These are phyloP conservation scores for Periconia macrospinosa DNA, from an alignment of 2,329 filamentous ascomycete genomes.

Conservation along the genomic window DNA sequence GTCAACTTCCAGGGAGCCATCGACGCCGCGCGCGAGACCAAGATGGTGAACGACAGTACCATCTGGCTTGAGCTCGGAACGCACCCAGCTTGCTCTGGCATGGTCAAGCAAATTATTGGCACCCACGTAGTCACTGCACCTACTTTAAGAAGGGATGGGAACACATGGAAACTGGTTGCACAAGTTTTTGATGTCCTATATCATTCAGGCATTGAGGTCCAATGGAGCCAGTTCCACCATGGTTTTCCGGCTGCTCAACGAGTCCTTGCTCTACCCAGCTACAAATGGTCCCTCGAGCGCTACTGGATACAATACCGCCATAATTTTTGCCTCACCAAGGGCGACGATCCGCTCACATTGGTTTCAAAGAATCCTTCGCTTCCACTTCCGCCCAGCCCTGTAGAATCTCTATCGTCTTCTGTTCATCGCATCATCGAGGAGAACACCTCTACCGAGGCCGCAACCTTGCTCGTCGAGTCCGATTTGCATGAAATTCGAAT, in stretches of 20 bases:
- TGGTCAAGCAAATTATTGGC: slow-evolving; percentile 24
- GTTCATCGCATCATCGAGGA: slow-evolving; percentile 8
- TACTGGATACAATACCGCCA: slow-evolving; percentile 43
- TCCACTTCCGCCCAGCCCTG: slow-evolving; percentile 13
- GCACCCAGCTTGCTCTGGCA: slow-evolving; percentile 2
- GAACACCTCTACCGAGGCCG: slow-evolving; percentile 2
- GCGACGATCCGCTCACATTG: slow-evolving; percentile 5
- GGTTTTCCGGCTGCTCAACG: slow-evolving; percentile 31
- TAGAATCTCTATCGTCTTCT: background rate
- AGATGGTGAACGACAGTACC: slow-evolving; percentile 11
- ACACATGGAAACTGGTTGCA: slow-evolving; percentile 33
- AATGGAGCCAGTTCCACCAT: slow-evolving; percentile 61
- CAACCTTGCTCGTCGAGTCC: slow-evolving; percentile 13
- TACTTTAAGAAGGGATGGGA: slow-evolving; percentile 3
- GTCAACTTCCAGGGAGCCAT: slow-evolving; percentile 49
- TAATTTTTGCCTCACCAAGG: slow-evolving; percentile 31
- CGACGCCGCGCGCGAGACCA: slow-evolving; percentile 25
- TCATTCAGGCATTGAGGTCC: slow-evolving; percentile 55
- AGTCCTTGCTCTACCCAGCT: slow-evolving; percentile 33
- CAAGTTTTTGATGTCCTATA: slow-evolving; percentile 42
- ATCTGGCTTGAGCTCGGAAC: slow-evolving; percentile 22
- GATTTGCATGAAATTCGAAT: slow-evolving; percentile 12
- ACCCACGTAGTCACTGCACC: slow-evolving; percentile 7
- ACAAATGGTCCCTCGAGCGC: slow-evolving; percentile 39
- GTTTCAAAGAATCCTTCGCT: slow-evolving; percentile 9